phyloP scores from a whole-genome alignment of 129 eudicot genomes.

The Scalesia atractyloides region DNA sequence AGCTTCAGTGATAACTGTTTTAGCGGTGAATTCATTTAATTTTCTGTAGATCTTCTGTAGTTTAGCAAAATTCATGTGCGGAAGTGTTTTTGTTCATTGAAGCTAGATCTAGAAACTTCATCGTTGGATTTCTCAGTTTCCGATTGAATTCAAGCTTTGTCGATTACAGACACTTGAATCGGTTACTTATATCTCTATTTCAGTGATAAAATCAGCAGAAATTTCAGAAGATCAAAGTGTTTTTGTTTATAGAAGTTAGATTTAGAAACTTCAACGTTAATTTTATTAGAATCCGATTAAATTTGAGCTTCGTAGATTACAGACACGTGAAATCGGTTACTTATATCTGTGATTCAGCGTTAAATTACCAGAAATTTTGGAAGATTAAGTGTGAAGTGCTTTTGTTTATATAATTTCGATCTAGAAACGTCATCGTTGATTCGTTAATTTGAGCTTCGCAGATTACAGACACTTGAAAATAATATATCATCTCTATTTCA shows the following conservation, averaged over 20 bases:
- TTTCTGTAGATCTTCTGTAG: background rate
- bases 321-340: slow-evolving; percentile 4
- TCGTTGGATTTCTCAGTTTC: background rate
- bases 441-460: no score
- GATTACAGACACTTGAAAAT: no score
- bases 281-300: background rate
- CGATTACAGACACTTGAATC: slow-evolving; percentile 11
- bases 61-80: background rate
- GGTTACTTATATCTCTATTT: background rate
- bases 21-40: background rate
- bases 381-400: background rate
- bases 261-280: background rate
- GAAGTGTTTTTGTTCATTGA: background rate
- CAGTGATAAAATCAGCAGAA: background rate
- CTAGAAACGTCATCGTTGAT: no score
- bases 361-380: background rate
- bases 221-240: background rate
- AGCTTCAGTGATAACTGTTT: background rate
- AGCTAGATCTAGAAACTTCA: background rate
- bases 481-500: no score
- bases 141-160: background rate
- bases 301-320: slow-evolving; percentile 6
- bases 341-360: background rate
- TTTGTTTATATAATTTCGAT: background rate
- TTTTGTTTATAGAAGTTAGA: background rate